Conservation (phyloP, 192 early-diverging fungal species). For the Coemansia sp. region DNA sequence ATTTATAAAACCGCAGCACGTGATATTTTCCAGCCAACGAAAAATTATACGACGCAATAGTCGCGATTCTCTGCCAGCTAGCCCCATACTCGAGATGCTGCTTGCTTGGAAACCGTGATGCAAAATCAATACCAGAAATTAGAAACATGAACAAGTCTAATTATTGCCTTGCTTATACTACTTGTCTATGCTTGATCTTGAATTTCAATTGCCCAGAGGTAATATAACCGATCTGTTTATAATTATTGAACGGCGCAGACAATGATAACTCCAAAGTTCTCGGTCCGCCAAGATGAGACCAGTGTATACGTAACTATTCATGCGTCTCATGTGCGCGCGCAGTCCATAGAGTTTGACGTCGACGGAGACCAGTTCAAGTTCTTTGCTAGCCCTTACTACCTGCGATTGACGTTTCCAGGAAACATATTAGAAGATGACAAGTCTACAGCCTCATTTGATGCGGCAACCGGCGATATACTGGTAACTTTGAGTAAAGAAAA, state of each 20-base stretch:
- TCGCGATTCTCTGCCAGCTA: no score
- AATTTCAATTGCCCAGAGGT: no score
- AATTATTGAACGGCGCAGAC: neutral
- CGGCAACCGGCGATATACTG: conserved; percentile 69
- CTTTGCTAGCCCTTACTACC: conserved; percentile 87
- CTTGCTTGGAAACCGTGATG: no score
- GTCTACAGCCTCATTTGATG: conserved; percentile 78
- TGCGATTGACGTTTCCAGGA: conserved; percentile 81
- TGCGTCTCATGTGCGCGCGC: conserved; percentile 82
- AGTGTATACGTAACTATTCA: conserved; percentile 73
- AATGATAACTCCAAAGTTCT: conserved; percentile 93
- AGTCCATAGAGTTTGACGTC: conserved; percentile 85
- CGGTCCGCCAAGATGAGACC: conserved; percentile 73
- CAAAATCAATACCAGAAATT: no score
- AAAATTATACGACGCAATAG: no score
- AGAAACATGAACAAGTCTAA: no score
- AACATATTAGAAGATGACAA: conserved; percentile 83
- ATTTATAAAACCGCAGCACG: neutral
- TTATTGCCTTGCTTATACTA: neutral
- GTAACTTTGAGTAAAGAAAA: conserved; percentile 78
- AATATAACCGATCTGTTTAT: no score
- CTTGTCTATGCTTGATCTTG: neutral
- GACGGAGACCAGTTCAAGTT: conserved; percentile 85
- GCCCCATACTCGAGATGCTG: no score
- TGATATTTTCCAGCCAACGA: no score